Conservation (phyloP, 192 early-diverging fungal genomes). For the Backusella morwellensis region DNA sequence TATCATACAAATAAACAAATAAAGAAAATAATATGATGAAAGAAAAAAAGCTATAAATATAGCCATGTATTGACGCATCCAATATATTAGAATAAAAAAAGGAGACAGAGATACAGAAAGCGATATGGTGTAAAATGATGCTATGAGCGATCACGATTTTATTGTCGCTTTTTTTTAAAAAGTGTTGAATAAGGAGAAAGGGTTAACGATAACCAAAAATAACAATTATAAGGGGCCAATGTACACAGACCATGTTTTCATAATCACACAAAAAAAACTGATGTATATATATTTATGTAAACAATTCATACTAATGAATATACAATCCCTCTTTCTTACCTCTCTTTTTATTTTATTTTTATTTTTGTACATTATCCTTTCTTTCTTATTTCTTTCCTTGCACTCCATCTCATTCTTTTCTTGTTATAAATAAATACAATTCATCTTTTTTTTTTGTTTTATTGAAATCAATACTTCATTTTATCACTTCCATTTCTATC, state of each 20-base stretch:
- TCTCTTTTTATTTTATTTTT: not conserved
- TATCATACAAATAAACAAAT: not conserved
- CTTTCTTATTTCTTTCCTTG: not conserved
- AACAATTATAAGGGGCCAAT: not conserved
- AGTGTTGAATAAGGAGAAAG: not conserved
- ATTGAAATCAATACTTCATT: not conserved
- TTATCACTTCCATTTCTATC: no score
- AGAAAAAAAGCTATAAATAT: no score
- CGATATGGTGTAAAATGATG: not conserved
- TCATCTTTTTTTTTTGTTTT: not conserved
- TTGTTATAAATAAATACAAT: not conserved
- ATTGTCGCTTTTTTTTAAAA: not conserved
- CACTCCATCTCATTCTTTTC: not conserved
- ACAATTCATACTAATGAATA: conserved; percentile 39
- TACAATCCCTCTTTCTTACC: not conserved
- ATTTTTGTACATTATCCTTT: not conserved
- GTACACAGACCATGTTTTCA: not conserved
- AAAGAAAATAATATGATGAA: not conserved
- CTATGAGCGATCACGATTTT: not conserved
- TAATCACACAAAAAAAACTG: not conserved
- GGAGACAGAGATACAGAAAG: not conserved
- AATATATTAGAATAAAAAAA: not conserved
- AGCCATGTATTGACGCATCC: not conserved
- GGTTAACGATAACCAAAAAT: not conserved
- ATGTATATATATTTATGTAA: not conserved